Evolutionary conservation across 495 filamentous ascomycete genomes (phyloP), one percentile per base, ranked within the genome.

Genomic region (Lindgomyces ingoldianus): DNA sequence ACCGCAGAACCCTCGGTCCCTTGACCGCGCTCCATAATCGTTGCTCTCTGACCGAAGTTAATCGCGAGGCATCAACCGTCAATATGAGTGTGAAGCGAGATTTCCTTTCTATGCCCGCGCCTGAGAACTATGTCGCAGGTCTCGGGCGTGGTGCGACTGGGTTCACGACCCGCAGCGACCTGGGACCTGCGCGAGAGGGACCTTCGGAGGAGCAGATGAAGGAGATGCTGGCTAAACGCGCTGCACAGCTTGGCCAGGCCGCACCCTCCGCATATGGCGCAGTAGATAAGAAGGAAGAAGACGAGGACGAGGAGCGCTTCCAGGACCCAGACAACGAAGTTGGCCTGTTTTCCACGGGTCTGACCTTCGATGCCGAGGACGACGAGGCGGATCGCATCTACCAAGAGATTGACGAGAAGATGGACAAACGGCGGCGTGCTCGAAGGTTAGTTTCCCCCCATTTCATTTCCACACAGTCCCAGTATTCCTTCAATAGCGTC

Each of bases 201-300:
- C 95, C 94, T 21, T 96, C 90, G 60, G 94, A 97, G 73, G 94
- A 99, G 68, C 92, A 96, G 75, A 97, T 98, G 80, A 96, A 98
- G 75, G 94, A 95, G 70, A 91, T 91, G 47, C 87, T 99, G 69
- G 92, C 92, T 42, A 93, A 96, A 73, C 84, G 94, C 68, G 93
- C 93, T 19, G 89, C 89, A 63, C 84, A 87, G 69, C 84, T 98
- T 1, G 95, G 94, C 29, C 84, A 83, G 60, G 86, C 90, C n/a
- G 84, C 89, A 0, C 87, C 90, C 0, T 89, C 88, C 30, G 88
- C 89, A 16, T 94, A 96, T 70, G 91, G 90, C 4, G 85, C 82
- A 4, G 78, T 82, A 14, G 86, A 90, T 46, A 91, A 95, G 74
- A 94, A 85, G 64, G 70, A 69, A n/a, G 71, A 92, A 56, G 89